Conservation (phyloP, 371 early-diverging fungal genomes). For the Ordospora colligata region DNA sequence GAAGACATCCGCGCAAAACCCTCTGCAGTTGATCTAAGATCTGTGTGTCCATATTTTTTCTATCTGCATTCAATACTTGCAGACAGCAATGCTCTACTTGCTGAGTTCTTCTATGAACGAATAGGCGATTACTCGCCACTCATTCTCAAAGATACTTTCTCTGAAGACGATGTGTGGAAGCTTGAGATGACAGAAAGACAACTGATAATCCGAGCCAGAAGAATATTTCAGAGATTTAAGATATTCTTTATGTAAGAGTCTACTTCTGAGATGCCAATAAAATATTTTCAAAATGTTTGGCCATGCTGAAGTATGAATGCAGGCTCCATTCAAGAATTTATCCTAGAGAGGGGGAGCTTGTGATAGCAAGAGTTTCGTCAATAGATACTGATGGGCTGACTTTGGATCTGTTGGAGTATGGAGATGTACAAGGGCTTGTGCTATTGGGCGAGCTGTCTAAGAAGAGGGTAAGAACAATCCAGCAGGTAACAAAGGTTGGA, state of each 20-base stretch:
- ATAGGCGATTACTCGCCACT: constrained; percentile 6
- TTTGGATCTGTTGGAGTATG: constrained; percentile 77
- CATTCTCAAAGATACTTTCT: constrained; percentile 19
- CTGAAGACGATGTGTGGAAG: constrained; percentile 33
- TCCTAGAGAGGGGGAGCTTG: constrained; percentile 90
- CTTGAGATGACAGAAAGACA: constrained; percentile 12
- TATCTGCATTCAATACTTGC: background rate
- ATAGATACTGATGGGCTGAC: constrained; percentile 92
- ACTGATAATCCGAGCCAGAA: constrained; percentile 5
- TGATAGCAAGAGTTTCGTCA: constrained; percentile 89
- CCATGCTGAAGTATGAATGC: constrained; percentile 33
- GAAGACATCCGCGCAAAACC: constrained; percentile 36
- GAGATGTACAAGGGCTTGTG: constrained; percentile 89
- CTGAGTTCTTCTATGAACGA: constrained; percentile 32
- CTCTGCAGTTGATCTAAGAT: constrained; percentile 29
- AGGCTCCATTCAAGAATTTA: constrained; percentile 79
- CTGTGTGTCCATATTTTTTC: constrained; percentile 13
- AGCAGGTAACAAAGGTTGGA: constrained; percentile 89
- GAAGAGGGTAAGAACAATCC: constrained; percentile 88
- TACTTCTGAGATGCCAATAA: background rate
- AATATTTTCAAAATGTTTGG: constrained; percentile 9
- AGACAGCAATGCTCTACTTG: background rate
- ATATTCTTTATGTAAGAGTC: background rate
- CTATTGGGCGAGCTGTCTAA: constrained; percentile 83
- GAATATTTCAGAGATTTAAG: background rate